Evolutionary conservation across 2,329 filamentous ascomycete species (phyloP).

Genomic region (Paecilomyces niveus): DNA sequence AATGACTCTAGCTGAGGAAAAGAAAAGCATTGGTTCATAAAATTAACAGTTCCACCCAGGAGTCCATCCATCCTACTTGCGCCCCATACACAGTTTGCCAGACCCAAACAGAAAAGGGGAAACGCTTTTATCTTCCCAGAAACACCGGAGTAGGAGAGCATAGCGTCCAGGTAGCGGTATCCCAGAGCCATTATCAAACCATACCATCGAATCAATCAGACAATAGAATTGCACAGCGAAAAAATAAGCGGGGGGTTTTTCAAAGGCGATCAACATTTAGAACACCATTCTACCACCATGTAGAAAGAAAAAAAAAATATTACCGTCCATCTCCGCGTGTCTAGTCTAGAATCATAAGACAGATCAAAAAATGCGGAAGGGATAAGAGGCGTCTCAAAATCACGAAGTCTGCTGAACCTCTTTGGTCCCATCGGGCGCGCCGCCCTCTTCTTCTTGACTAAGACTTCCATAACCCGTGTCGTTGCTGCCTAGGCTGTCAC

Average conservation of each 20-base stretch:
- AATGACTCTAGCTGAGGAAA: neutral
- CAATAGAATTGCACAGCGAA: neutral
- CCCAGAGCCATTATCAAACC: neutral
- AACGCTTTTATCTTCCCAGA: neutral
- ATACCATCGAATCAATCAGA: neutral
- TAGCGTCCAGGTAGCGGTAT: neutral
- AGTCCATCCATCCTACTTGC: neutral
- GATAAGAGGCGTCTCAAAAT: neutral
- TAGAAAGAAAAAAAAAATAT: neutral
- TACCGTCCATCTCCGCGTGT: neutral
- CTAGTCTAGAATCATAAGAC: neutral
- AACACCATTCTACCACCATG: neutral
- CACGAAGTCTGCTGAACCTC: neutral
- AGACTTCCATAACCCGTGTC: constrained; percentile 35
- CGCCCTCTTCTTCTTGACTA: constrained; percentile 10
- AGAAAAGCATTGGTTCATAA: neutral
- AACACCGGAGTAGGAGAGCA: neutral
- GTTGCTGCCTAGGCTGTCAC: constrained; percentile 27
- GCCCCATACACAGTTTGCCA: neutral
- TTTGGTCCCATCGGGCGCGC: neutral
- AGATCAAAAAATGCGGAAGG: neutral
- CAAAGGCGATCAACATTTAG: neutral
- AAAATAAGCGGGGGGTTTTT: neutral
- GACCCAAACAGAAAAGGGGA: neutral
- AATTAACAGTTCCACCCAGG: neutral